phyloP scores from a whole-genome alignment of 2,329 filamentous ascomycete genomes.

The Claviceps pazoutovae region DNA sequence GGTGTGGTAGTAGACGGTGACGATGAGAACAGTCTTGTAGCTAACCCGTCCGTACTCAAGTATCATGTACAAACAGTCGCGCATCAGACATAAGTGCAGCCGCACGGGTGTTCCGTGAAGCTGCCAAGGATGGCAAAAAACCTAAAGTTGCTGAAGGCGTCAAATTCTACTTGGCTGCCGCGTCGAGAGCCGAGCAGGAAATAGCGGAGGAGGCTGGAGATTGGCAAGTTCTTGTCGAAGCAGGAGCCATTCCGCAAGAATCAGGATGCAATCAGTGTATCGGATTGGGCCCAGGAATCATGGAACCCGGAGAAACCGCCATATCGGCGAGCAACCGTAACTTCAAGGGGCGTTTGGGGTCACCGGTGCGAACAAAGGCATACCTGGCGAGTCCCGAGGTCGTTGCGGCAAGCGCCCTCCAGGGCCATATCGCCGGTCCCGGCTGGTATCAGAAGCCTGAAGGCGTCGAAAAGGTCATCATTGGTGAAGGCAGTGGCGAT shows the following conservation, averaged over 20 bases:
- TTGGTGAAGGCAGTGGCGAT: conserved; percentile 56
- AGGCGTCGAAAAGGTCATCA: conserved; percentile 50
- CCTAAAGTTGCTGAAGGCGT: conserved; percentile 64
- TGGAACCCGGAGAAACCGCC: conserved; percentile 76
- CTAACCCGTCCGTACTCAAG: background rate
- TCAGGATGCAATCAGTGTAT: conserved; percentile 59
- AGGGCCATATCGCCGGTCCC: conserved; percentile 59
- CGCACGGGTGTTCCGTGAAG: background rate
- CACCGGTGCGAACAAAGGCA: conserved; percentile 24
- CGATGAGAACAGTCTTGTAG: background rate
- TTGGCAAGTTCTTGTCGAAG: conserved; percentile 53
- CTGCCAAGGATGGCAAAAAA: conserved; percentile 39
- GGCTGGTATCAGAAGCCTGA: conserved; percentile 65
- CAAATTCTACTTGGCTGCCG: conserved; percentile 77
- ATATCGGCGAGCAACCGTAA: conserved; percentile 85
- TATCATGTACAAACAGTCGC: background rate
- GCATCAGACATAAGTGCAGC: background rate
- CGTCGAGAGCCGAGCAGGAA: conserved; percentile 62
- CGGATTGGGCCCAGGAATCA: conserved; percentile 61
- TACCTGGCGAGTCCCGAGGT: conserved; percentile 68
- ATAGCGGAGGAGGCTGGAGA: conserved; percentile 64
- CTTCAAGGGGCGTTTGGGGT: conserved; percentile 50
- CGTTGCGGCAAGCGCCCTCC: conserved; percentile 75
- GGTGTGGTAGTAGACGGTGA: too few species aligned
- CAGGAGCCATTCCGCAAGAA: conserved; percentile 18